These are phyloP conservation scores for Cnidoscolus chayamansa DNA, from an alignment of 441 rosid genomes.

Conservation along the genomic window DNA sequence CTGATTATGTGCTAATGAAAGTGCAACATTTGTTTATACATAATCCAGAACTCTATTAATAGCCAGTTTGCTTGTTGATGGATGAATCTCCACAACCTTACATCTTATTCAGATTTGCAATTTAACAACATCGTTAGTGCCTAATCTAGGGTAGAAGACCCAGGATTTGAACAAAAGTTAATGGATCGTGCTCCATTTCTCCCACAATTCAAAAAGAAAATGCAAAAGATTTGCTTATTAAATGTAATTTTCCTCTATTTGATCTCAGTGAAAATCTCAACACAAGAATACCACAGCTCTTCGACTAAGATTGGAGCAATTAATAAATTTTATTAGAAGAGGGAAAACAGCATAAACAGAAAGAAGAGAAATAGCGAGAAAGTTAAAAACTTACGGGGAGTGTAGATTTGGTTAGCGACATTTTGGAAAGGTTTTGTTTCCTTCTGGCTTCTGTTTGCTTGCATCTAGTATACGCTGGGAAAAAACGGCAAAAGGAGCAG, in stretches of 20 bases:
- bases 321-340: background rate
- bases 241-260: too few relatives aligned
- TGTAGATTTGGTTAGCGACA: background rate
- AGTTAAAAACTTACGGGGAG: slow-evolving; percentile 38
- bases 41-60: background rate
- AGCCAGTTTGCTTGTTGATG: too few relatives aligned
- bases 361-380: slow-evolving; percentile 41
- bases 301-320: background rate
- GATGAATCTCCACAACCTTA: background rate
- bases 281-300: too few relatives aligned
- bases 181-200: background rate
- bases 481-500: background rate
- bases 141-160: too few relatives aligned
- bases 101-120: background rate
- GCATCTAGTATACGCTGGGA: too few relatives aligned
- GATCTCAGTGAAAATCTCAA: too few relatives aligned
- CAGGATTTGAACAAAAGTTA: too few relatives aligned
- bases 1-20: background rate
- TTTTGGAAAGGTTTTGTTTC: too few relatives aligned
- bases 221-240: too few relatives aligned
- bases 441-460: background rate
- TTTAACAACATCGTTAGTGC: too few relatives aligned
- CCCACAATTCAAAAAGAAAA: background rate
- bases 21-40: background rate
- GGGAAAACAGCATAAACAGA: background rate